A percentile compares a stretch with the other conserved stretches of the same genome.
These are phyloP conservation scores for Kwoniella shivajii DNA, from an alignment of 1,284 basidiomycete genomes.

Conservation along the genomic window DNA sequence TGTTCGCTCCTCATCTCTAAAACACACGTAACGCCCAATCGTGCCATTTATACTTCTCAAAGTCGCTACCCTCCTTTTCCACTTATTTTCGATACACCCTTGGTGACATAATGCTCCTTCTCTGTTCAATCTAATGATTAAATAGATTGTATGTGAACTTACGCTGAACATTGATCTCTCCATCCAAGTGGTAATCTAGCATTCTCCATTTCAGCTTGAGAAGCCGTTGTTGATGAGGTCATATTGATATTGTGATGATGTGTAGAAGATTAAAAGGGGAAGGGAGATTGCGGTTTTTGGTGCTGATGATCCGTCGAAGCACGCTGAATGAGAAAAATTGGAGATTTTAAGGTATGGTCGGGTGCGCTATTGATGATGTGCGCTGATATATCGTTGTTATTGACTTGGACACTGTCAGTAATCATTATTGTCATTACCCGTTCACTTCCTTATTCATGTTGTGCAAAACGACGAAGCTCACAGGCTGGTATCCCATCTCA, in stretches of 20 bases:
- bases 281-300: not conserved
- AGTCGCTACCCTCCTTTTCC: not conserved
- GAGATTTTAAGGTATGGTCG: not conserved
- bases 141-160: constrained; percentile 57
- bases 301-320: not conserved
- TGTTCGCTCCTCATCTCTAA: no score
- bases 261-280: not conserved
- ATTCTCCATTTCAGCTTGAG: constrained; percentile 77
- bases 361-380: not conserved
- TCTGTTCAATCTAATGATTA: no score
- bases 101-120: not conserved
- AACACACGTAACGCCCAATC: no score
- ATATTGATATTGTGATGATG: constrained; percentile 52
- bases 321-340: not conserved
- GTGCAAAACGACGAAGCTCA: constrained; percentile 3
- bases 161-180: constrained; percentile 92
- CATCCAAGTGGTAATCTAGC: constrained; percentile 76
- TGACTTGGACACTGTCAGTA: not conserved
- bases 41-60: no score
- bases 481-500: not conserved
- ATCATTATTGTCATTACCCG: not conserved
- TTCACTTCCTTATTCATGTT: not conserved
- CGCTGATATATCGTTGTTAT: not conserved
- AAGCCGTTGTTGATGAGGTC: constrained; percentile 74
- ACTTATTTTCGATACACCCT: not conserved